Percentiles rank a stretch among this genome's conserved stretches.
Evolutionary conservation across 2,329 filamentous ascomycete species (phyloP).

Genomic region (Hyphodiscus sp.): DNA sequence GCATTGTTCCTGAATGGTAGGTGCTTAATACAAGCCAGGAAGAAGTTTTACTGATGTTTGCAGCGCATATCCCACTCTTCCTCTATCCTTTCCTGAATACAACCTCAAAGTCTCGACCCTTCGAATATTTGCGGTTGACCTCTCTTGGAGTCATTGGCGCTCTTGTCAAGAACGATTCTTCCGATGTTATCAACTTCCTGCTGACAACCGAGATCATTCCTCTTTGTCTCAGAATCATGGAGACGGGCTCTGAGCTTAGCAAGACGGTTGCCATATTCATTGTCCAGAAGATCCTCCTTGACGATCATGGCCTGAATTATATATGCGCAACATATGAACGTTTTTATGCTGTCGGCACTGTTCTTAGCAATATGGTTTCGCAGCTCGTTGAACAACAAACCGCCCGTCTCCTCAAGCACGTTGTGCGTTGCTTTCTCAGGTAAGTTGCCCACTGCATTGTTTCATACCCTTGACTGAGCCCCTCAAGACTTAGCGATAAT

Average conservation of each 20-base stretch:
- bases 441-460: slow-evolving; percentile 38
- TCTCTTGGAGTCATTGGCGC: slow-evolving; percentile 95
- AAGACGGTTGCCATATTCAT: slow-evolving; percentile 99
- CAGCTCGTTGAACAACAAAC: slow-evolving; percentile 98
- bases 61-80: slow-evolving; percentile 95
- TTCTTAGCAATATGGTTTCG: slow-evolving; percentile 97
- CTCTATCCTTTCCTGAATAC: slow-evolving; percentile 98
- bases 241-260: slow-evolving; percentile 94
- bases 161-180: slow-evolving; percentile 96
- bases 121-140: slow-evolving; percentile 93
- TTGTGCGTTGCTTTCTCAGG: slow-evolving; percentile 94
- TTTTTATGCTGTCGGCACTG: slow-evolving; percentile 96
- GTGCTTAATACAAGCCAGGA: slow-evolving; percentile 18
- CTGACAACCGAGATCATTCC: slow-evolving; percentile 98
- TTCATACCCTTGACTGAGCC: slow-evolving; percentile 5
- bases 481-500: slow-evolving; percentile 79
- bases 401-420: slow-evolving; percentile 90
- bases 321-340: slow-evolving; percentile 98
- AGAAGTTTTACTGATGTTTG: slow-evolving; percentile 11
- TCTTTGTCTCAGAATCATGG: slow-evolving; percentile 96
- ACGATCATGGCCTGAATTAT: slow-evolving; percentile 94
- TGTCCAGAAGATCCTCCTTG: slow-evolving; percentile 95
- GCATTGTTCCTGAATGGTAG: slow-evolving; percentile 88
- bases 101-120: slow-evolving; percentile 94
- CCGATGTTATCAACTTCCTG: slow-evolving; percentile 97